These are phyloP conservation scores for Rubroshorea leprosula DNA, from an alignment of 345 rosid genomes.

Conservation along the genomic window DNA sequence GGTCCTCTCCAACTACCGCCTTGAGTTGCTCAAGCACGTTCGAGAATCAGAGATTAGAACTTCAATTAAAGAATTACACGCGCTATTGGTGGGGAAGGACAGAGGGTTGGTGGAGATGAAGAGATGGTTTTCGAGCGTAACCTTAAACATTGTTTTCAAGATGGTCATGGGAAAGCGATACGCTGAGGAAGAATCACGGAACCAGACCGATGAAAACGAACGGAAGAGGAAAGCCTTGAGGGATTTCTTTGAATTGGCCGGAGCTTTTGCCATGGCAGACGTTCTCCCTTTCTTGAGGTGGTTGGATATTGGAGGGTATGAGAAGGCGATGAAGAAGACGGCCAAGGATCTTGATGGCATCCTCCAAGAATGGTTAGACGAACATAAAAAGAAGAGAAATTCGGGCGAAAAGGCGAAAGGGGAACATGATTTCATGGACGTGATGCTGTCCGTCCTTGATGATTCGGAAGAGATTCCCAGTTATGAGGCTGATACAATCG, in stretches of 20 bases:
- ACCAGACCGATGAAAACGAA: not conserved
- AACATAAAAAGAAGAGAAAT: conserved; percentile 17
- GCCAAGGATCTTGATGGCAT: conserved; percentile 22
- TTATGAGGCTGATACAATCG: not conserved
- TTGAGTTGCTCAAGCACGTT: conserved; percentile 20
- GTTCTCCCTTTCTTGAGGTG: conserved; percentile 27
- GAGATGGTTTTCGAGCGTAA: conserved; percentile 25
- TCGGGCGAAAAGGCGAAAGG: not conserved
- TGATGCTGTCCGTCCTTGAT: conserved; percentile 19
- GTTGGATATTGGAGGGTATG: conserved; percentile 28
- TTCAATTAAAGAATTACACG: conserved; percentile 21
- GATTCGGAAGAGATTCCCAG: not conserved
- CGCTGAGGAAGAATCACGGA: not conserved
- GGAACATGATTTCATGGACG: conserved; percentile 27
- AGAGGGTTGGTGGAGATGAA: conserved; percentile 25
- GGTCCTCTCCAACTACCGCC: conserved; percentile 33
- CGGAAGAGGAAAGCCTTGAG: not conserved
- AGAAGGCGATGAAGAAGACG: conserved; percentile 26
- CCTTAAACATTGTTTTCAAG: conserved; percentile 25
- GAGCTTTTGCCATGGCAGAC: conserved; percentile 25
- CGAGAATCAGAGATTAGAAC: no score
- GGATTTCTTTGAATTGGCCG: conserved; percentile 8
- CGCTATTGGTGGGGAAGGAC: conserved; percentile 3
- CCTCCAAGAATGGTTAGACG: conserved; percentile 23
- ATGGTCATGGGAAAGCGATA: conserved; percentile 21